A percentile compares a stretch with the other conserved stretches of the same genome.
These are phyloP conservation scores for Pyricularia pennisetigena DNA, from an alignment of 2,329 filamentous ascomycete genomes.

Conservation along the genomic window DNA sequence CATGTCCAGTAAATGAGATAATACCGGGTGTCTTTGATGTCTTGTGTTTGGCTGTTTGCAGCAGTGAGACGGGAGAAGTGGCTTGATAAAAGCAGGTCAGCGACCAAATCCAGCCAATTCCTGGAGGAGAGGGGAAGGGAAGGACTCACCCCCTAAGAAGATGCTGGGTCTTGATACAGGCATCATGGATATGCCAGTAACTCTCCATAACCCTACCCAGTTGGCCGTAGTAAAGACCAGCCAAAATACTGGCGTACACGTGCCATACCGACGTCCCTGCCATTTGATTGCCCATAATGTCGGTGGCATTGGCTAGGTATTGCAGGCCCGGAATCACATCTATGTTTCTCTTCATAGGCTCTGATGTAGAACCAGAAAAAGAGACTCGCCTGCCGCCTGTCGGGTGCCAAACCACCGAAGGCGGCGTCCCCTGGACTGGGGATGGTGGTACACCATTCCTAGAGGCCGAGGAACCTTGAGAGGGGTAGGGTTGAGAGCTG, in stretches of 20 bases:
- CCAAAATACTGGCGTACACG: slow-evolving; percentile 76
- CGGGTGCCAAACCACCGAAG: slow-evolving; percentile 30
- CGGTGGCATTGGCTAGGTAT: slow-evolving; percentile 78
- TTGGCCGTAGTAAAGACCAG: slow-evolving; percentile 83
- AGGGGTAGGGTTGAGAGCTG: neutral
- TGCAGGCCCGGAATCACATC: slow-evolving; percentile 83
- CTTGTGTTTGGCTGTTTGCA: neutral
- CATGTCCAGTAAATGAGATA: slow-evolving; percentile 87
- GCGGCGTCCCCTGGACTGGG: slow-evolving; percentile 45
- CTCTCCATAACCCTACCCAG: slow-evolving; percentile 81
- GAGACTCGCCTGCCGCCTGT: slow-evolving; percentile 45
- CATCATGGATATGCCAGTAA: slow-evolving; percentile 50
- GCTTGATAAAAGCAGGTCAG: slow-evolving; percentile 4
- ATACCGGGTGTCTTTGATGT: slow-evolving; percentile 47
- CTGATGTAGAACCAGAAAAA: slow-evolving; percentile 28
- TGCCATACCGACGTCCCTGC: slow-evolving; percentile 73
- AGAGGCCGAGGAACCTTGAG: slow-evolving; percentile 13
- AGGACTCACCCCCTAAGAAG: slow-evolving; percentile 62
- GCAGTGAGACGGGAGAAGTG: slow-evolving; percentile 34
- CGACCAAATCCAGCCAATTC: neutral
- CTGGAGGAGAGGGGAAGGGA: neutral
- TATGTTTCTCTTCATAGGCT: slow-evolving; percentile 46
- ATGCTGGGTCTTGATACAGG: slow-evolving; percentile 52
- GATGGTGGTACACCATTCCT: slow-evolving; percentile 43
- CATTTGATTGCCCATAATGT: slow-evolving; percentile 74